Conservation (phyloP, 805 yeast species). For the Yamadazyma philogaea region DNA sequence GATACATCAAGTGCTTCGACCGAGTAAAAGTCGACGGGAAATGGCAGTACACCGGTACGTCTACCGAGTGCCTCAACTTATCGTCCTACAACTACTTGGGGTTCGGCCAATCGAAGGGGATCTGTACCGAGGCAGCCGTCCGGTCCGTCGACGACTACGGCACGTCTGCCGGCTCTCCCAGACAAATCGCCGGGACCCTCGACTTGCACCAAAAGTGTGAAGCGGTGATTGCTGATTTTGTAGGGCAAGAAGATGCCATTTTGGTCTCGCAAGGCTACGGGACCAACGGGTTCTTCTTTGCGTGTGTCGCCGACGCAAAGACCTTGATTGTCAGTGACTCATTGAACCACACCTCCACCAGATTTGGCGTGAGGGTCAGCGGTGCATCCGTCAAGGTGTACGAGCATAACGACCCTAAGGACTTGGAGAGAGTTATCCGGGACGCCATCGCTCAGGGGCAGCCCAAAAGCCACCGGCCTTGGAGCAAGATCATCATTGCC, state of each 20-base stretch:
- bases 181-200: slow-evolving; percentile 70
- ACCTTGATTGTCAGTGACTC: slow-evolving; percentile 93
- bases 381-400: slow-evolving; percentile 92
- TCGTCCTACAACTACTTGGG: slow-evolving; percentile 94
- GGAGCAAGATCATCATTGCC: slow-evolving; percentile 82
- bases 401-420: slow-evolving; percentile 86
- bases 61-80: slow-evolving; percentile 76
- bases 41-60: slow-evolving; percentile 72
- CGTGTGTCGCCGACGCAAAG: slow-evolving; percentile 78
- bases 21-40: slow-evolving; percentile 61
- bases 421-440: slow-evolving; percentile 70
- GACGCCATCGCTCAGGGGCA: slow-evolving; percentile 91
- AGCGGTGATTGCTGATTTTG: slow-evolving; percentile 70
- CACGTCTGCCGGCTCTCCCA: slow-evolving; percentile 73
- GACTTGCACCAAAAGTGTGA: slow-evolving; percentile 76
- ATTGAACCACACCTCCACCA: slow-evolving; percentile 90
- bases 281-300: slow-evolving; percentile 85
- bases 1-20: slow-evolving; percentile 78
- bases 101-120: slow-evolving; percentile 92
- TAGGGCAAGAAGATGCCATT: slow-evolving; percentile 86
- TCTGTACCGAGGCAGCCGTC: slow-evolving; percentile 78
- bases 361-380: slow-evolving; percentile 89
- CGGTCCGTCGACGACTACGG: slow-evolving; percentile 67
- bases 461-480: slow-evolving; percentile 92
- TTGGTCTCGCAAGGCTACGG: slow-evolving; percentile 94